A percentile compares a stretch with the other conserved stretches of the same genome.
These are phyloP conservation scores for Salvia rosmarinus DNA, from an alignment of 257 asterid genomes.

Conservation along the genomic window DNA sequence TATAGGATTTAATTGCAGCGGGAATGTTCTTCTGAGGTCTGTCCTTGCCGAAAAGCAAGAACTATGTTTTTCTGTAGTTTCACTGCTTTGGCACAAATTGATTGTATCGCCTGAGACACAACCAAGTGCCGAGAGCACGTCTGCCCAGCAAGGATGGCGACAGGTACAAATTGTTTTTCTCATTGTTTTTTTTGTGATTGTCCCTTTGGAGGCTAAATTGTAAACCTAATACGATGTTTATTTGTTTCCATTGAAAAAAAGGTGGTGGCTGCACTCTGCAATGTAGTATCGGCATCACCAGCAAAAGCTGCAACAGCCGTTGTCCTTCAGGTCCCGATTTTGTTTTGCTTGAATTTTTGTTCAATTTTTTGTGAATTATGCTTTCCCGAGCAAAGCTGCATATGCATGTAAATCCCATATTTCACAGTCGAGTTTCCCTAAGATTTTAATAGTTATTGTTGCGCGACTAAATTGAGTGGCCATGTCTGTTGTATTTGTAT, in stretches of 20 bases:
- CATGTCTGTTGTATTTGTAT: not conserved
- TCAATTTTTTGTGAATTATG: conserved; percentile 4
- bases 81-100: conserved; percentile 97
- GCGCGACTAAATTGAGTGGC: not conserved
- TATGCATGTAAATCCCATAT: not conserved
- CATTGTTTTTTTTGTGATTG: not conserved
- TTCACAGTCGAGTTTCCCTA: not conserved
- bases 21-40: conserved; percentile 77
- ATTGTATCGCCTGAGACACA: conserved; percentile 92
- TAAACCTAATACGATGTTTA: not conserved
- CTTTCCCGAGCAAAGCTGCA: not conserved
- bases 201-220: conserved; percentile 6
- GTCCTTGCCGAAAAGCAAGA: conserved; percentile 87
- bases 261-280: conserved; percentile 98
- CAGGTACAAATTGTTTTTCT: conserved; percentile 54
- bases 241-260: conserved; percentile 31
- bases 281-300: conserved; percentile 90
- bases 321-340: conserved; percentile 92
- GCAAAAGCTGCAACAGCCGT: conserved; percentile 97
- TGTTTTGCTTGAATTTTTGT: conserved; percentile 45
- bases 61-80: conserved; percentile 92
- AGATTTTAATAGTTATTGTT: too few relatives aligned
- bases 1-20: conserved; percentile 82
- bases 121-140: conserved; percentile 93
- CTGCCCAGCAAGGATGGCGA: conserved; percentile 99